Conservation (phyloP, 306 rosid genomes). For the Arachis hypogaea region DNA sequence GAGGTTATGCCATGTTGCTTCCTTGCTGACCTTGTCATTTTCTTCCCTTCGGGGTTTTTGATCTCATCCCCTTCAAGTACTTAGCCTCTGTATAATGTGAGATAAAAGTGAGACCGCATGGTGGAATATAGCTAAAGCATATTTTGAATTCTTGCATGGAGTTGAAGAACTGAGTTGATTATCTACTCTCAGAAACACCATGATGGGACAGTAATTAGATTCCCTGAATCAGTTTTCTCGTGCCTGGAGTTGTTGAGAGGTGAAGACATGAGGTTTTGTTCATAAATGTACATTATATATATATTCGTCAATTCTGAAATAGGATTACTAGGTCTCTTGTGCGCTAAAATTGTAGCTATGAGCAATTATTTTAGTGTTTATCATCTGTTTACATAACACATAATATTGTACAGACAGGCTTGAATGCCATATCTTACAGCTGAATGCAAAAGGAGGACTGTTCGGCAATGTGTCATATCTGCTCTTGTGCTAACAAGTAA, state of each 20-base stretch:
- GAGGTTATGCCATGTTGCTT: slow-evolving; percentile 30
- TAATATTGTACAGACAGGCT: slow-evolving; percentile 51
- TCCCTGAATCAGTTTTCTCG: slow-evolving; percentile 31
- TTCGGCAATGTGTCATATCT: slow-evolving; percentile 20
- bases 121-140: slow-evolving; percentile 42
- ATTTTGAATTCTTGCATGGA: slow-evolving; percentile 38
- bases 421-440: slow-evolving; percentile 37
- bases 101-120: slow-evolving; percentile 18
- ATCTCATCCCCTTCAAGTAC: slow-evolving; percentile 36
- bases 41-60: slow-evolving; percentile 24
- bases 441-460: slow-evolving; percentile 15
- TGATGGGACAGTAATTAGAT: slow-evolving; percentile 21
- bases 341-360: slow-evolving; percentile 43
- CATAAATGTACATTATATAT: slow-evolving; percentile 51
- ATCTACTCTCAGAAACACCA: slow-evolving; percentile 22
- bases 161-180: slow-evolving; percentile 32
- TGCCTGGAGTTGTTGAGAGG: slow-evolving; percentile 36
- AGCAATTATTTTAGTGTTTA: slow-evolving; percentile 28
- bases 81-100: slow-evolving; percentile 25
- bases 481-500: too few species aligned
- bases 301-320: slow-evolving; percentile 29
- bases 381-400: slow-evolving; percentile 11
- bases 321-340: slow-evolving; percentile 44
- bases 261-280: slow-evolving; percentile 37
- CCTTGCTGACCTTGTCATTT: slow-evolving; percentile 15